Evolutionary conservation across 1,284 basidiomycete genomes (phyloP).

Genomic region (Laetiporus sulphureus): DNA sequence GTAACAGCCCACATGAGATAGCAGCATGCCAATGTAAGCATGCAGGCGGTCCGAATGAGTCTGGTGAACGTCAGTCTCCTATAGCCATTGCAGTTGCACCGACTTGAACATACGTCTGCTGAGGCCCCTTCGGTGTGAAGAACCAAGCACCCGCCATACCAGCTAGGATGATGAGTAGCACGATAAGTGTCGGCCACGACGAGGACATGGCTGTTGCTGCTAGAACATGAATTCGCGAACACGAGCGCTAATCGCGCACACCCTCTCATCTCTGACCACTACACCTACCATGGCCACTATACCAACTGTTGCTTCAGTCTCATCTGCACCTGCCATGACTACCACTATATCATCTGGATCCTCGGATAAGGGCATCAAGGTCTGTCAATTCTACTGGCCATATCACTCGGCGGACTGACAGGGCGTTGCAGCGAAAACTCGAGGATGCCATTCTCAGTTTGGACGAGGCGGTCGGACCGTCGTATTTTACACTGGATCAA

Average conservation of each 20-base stretch:
- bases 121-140: conserved; percentile 75
- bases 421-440: conserved; percentile 51
- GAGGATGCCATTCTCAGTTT: conserved; percentile 63
- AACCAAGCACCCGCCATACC: conserved; percentile 65
- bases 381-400: conserved; percentile 9
- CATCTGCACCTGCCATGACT: neutral
- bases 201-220: conserved; percentile 32
- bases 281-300: neutral
- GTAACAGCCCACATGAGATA: conserved; percentile 96
- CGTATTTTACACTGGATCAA: conserved; percentile 25
- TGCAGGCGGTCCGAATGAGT: conserved; percentile 70
- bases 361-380: conserved; percentile 19
- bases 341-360: neutral
- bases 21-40: conserved; percentile 74
- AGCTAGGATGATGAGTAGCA: conserved; percentile 48
- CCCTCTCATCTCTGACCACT: neutral
- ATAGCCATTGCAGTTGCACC: too few relatives aligned
- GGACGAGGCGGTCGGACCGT: conserved; percentile 47
- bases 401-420: conserved; percentile 12
- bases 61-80: conserved; percentile 48
- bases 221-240: neutral
- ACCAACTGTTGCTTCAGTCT: neutral
- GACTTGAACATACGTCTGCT: conserved; percentile 82
- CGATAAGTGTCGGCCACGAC: conserved; percentile 30
- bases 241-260: neutral